Base-by-base conservation (phyloP, 257 asterid species). In the Pogostemon cablin region DNA sequence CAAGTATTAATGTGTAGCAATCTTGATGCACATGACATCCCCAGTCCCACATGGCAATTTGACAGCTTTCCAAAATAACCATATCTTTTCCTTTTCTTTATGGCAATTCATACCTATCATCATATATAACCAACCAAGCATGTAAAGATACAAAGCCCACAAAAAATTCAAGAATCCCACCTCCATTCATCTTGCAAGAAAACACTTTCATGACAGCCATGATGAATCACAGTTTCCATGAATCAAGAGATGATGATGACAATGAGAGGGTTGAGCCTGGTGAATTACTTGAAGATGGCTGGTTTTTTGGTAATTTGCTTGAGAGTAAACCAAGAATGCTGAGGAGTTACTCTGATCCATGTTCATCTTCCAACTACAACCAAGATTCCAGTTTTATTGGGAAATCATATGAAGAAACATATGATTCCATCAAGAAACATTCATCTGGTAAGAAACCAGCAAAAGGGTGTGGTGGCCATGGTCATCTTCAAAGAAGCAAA, bases 241-340 rank as follows among this genome's bases (percentile, higher is more conserved):
- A 78, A 57, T 69, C 69, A 39, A 61, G 62, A 5, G 49, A 63
- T 53, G 64, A 63, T 53, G 64, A 61, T 62, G 67, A 70, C 9
- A 41, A 37, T 3, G 81, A 68, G 37, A 69, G 48, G 25, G 74
- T 83, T 4, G 92, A 83, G 88, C 90, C 95, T 3, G 85, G 78
- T 12, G 76, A 83, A 2, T 77, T 90, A 34, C 72, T 88, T 3
- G 97, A 90, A 38, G 90, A 86, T 10, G 62, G 72, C 48, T 90
- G 97, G 97, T 90, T 91, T 74, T 91, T 91, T 41, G 86, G 92
- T 15, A 91, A 87, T 68, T 79, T 86, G 72, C 85, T 87, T 3
- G 77, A 75, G 15, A 72, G 77, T 0, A 90, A 82, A 25, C 49
- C 85, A 37, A 79, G 72, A 62, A 89, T 89, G 91, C 52, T 77